phyloP scores from a whole-genome alignment of 1,139 yeast species.

The Candida sp. region DNA sequence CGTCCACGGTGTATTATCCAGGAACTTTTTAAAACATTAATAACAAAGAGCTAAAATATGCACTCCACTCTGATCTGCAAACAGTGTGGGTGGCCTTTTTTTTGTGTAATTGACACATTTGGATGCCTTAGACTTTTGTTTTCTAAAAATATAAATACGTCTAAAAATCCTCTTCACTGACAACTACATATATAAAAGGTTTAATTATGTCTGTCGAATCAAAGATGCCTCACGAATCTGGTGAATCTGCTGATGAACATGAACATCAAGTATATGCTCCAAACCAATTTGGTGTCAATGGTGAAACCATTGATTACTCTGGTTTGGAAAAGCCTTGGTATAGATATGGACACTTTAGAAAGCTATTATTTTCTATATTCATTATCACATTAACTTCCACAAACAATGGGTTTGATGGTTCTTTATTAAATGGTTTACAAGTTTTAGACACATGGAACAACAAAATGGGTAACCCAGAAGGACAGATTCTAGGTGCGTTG shows the following conservation, averaged over 20 bases:
- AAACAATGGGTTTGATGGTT: constrained; percentile 49
- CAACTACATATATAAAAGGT: too few relatives aligned
- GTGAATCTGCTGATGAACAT: neutral
- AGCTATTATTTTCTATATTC: constrained; percentile 32
- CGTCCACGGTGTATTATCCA: too few relatives aligned
- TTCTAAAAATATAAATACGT: too few relatives aligned
- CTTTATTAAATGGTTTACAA: constrained; percentile 51
- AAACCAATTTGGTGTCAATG: neutral
- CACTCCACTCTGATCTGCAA: too few relatives aligned
- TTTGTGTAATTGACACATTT: too few relatives aligned
- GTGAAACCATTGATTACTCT: constrained; percentile 1
- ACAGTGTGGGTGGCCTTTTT: too few relatives aligned
- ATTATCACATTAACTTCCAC: constrained; percentile 43
- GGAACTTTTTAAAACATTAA: too few relatives aligned
- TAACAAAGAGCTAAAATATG: too few relatives aligned
- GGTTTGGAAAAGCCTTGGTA: constrained; percentile 13
- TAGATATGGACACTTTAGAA: constrained; percentile 28
- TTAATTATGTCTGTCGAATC: too few relatives aligned
- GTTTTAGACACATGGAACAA: constrained; percentile 32
- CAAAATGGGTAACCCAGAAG: constrained; percentile 37
- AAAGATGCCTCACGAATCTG: too few relatives aligned
- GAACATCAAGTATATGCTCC: constrained; percentile 1
- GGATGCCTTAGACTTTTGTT: too few relatives aligned
- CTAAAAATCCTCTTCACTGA: too few relatives aligned
- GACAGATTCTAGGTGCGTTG: constrained; percentile 44